These are phyloP conservation scores for Kandelia obovata DNA, from an alignment of 345 rosid species.

Conservation along the genomic window DNA sequence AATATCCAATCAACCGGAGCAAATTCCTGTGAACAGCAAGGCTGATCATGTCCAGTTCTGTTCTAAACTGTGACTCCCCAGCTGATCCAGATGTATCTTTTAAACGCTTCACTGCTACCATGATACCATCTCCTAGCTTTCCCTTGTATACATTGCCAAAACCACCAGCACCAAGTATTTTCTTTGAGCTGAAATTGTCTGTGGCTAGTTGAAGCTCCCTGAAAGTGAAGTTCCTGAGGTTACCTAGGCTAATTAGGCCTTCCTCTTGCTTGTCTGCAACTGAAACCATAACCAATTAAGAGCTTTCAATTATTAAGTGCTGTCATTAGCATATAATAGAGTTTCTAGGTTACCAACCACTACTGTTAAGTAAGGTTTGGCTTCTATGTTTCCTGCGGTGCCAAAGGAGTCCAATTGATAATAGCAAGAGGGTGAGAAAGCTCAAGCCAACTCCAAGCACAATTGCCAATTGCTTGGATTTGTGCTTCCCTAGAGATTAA, in stretches of 20 bases:
- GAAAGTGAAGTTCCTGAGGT: conserved; percentile 74
- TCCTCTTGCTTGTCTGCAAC: conserved; percentile 68
- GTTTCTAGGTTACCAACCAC: conserved; percentile 42
- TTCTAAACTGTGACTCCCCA: conserved; percentile 85
- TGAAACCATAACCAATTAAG: neutral
- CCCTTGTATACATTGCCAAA: conserved; percentile 95
- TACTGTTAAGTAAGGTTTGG: conserved; percentile 39
- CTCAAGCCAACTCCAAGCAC: conserved; percentile 70
- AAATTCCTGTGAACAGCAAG: conserved; percentile 88
- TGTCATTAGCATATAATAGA: neutral
- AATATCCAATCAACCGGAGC: conserved; percentile 75
- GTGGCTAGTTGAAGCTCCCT: conserved; percentile 81
- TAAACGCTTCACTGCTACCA: conserved; percentile 80
- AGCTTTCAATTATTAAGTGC: neutral
- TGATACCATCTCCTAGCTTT: conserved; percentile 63
- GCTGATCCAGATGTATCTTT: conserved; percentile 70
- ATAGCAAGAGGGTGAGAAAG: conserved; percentile 43
- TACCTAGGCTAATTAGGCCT: conserved; percentile 63
- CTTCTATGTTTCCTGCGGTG: conserved; percentile 44
- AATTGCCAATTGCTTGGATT: conserved; percentile 58
- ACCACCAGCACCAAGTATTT: conserved; percentile 87
- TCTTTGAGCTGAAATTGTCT: conserved; percentile 70
- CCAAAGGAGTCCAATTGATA: conserved; percentile 52
- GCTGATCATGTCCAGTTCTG: conserved; percentile 94
- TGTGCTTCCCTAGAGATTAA: conserved; percentile 38